Evolutionary conservation across 768 basidiomycete genomes (phyloP).

Genomic region (Russula ochroleuca): DNA sequence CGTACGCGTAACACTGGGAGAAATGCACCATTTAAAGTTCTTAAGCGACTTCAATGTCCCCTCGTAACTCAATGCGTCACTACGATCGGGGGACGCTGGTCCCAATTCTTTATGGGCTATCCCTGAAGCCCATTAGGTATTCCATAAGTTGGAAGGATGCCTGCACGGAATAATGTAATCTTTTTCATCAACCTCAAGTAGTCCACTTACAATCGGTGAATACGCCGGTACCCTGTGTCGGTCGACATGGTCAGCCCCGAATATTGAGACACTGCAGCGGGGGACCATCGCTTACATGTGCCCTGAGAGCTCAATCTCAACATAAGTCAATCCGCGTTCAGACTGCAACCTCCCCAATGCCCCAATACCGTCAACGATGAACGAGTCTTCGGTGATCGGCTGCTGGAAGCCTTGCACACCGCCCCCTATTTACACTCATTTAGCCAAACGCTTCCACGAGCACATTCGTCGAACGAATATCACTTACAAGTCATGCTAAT

Average conservation of each 20-base stretch:
- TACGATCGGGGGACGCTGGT: not conserved
- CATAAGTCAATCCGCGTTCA: conserved; percentile 67
- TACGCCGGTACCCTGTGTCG: conserved; percentile 57
- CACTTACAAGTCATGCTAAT: conserved; percentile 21
- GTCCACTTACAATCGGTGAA: conserved; percentile 49
- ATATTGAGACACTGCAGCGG: not conserved
- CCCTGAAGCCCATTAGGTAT: conserved; percentile 60
- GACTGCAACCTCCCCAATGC: conserved; percentile 59
- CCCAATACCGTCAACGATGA: conserved; percentile 60
- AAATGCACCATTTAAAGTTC: no score
- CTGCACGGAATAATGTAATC: conserved; percentile 32
- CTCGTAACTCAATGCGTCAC: no score
- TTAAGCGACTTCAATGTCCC: no score
- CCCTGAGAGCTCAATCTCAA: conserved; percentile 65
- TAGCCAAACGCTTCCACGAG: not conserved
- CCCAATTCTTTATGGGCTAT: conserved; percentile 36
- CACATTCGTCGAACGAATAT: not conserved
- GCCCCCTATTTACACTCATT: conserved; percentile 42
- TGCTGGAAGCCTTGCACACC: conserved; percentile 71
- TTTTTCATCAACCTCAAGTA: not conserved
- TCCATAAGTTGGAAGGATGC: conserved; percentile 68
- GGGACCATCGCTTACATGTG: conserved; percentile 51
- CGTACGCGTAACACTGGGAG: not conserved
- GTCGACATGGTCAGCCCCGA: not conserved
- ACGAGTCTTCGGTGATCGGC: conserved; percentile 59